Conservation (phyloP, 2,329 filamentous ascomycete genomes). For the Mollisia scopiformis region DNA sequence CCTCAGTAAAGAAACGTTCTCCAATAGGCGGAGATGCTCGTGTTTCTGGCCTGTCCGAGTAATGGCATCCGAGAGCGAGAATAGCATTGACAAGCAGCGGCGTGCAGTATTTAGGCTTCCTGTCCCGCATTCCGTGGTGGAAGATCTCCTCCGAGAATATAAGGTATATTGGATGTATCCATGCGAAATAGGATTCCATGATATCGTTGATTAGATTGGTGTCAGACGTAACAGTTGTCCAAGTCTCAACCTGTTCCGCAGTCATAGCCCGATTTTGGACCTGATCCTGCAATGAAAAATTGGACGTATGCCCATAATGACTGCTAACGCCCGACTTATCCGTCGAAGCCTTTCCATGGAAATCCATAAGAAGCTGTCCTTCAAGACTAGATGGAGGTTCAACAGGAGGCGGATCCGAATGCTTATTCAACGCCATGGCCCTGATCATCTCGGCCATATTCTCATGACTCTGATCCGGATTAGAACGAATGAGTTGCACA, state of each 20-base stretch:
- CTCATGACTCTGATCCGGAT: conserved; percentile 3
- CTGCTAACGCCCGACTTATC: background rate
- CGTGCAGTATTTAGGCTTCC: conserved; percentile 34
- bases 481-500: conserved; percentile 3
- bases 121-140: conserved; percentile 9
- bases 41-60: conserved; percentile 67
- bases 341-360: conserved; percentile 1
- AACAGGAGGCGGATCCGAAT: background rate
- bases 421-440: background rate
- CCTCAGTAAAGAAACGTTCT: conserved; percentile 74
- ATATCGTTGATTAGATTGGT: conserved; percentile 52
- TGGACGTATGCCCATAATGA: conserved; percentile 3
- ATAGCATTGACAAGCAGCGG: conserved; percentile 41
- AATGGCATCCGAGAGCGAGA: conserved; percentile 62
- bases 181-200: conserved; percentile 66
- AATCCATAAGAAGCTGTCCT: background rate
- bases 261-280: background rate
- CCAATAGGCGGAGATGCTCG: conserved; percentile 65
- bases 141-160: conserved; percentile 58
- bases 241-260: conserved; percentile 37
- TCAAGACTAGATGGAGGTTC: background rate
- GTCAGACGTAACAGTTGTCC: conserved; percentile 65
- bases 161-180: conserved; percentile 74
- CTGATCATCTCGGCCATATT: conserved; percentile 5
- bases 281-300: background rate